Evolutionary conservation across 1,139 yeast species (phyloP).

Genomic region (Suhomyces bolitotheri): DNA sequence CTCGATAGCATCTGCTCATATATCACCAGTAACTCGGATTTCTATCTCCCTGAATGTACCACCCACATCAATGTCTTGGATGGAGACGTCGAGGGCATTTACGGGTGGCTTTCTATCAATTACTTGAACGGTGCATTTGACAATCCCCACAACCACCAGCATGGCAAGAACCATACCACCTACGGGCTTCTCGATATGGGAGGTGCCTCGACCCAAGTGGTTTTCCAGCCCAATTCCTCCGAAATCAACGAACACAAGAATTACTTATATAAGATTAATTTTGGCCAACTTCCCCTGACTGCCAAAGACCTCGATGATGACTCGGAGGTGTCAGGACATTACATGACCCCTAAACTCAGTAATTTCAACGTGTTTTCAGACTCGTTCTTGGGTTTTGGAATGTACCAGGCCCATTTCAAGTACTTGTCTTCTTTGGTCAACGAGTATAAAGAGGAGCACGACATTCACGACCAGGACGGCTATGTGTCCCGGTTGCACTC

Average conservation of each 20-base stretch:
- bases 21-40: conserved; percentile 51
- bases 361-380: conserved; percentile 62
- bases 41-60: conserved; percentile 58
- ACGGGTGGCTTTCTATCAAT: conserved; percentile 80
- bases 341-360: conserved; percentile 15
- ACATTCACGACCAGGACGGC: conserved; percentile 15
- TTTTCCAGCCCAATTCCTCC: conserved; percentile 66
- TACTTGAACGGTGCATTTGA: conserved; percentile 64
- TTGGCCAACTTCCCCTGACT: conserved; percentile 39
- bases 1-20: conserved; percentile 57
- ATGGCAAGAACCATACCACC: conserved; percentile 56
- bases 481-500: conserved; percentile 18
- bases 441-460: conserved; percentile 20
- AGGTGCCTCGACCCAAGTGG: conserved; percentile 84
- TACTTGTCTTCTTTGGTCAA: conserved; percentile 45
- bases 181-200: conserved; percentile 85
- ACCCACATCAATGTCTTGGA: conserved; percentile 68
- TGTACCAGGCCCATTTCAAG: conserved; percentile 62
- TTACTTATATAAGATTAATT: conserved; percentile 51
- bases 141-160: conserved; percentile 46
- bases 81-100: conserved; percentile 78
- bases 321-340: background rate
- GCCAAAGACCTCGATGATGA: background rate
- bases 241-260: conserved; percentile 57
- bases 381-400: conserved; percentile 77